A percentile compares a stretch with the other conserved stretches of the same genome.
These are phyloP conservation scores for Mycena olivaceomarginata DNA, from an alignment of 768 basidiomycete species.

Conservation along the genomic window DNA sequence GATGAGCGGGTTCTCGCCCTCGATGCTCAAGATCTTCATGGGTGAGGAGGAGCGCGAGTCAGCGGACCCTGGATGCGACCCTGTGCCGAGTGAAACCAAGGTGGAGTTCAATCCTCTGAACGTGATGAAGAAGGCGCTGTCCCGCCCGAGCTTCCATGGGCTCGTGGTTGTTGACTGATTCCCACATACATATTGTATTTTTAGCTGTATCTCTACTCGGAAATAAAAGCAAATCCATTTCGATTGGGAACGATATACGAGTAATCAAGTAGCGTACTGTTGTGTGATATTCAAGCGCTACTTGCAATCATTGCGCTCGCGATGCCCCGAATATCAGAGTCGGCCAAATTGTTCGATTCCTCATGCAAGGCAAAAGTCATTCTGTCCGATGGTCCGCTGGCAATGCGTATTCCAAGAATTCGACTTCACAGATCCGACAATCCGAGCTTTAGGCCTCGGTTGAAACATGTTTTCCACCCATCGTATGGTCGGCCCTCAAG, in stretches of 20 bases:
- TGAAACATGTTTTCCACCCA: too few relatives aligned
- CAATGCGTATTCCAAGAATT: too few relatives aligned
- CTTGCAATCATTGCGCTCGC: too few relatives aligned
- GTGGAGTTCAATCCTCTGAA: constrained; percentile 61
- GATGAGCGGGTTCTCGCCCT: constrained; percentile 81
- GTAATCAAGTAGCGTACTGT: too few relatives aligned
- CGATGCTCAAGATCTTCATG: constrained; percentile 85
- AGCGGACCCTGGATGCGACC: constrained; percentile 52
- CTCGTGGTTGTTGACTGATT: constrained; percentile 75
- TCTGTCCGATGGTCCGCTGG: too few relatives aligned
- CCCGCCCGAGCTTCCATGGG: constrained; percentile 71
- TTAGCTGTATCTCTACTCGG: constrained; percentile 29
- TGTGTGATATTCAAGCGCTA: too few relatives aligned
- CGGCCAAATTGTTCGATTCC: too few relatives aligned
- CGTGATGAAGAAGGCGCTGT: constrained; percentile 69
- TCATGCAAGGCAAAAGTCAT: too few relatives aligned
- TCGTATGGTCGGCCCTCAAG: too few relatives aligned
- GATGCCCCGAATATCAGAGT: too few relatives aligned
- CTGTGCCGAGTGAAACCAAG: constrained; percentile 34
- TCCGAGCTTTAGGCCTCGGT: too few relatives aligned
- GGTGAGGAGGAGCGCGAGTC: constrained; percentile 64
- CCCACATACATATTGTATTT: constrained; percentile 31
- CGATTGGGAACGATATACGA: neutral
- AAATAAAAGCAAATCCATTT: neutral
- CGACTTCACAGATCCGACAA: too few relatives aligned